Base-by-base conservation (phyloP, 129 eudicot genomes). In the Helianthus tuberosus region DNA sequence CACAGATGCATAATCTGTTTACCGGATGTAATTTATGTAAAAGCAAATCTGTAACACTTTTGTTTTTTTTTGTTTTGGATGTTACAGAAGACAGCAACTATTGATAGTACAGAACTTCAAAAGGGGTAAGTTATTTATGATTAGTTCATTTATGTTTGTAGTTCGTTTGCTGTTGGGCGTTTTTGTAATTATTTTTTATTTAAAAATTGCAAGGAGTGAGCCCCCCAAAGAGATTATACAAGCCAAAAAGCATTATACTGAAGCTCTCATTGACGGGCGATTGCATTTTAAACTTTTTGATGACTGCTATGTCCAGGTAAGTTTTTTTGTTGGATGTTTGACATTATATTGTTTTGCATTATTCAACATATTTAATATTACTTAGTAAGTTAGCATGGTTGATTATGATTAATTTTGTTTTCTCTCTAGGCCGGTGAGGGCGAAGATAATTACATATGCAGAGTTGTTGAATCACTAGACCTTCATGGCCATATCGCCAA, bases 381-480 rank as follows among this genome's bases (percentile, higher is more conserved):
- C 32, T 27, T 27, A 27, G 32, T 27, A 27, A 27, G 32, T 71
- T 68, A 11, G 29, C 46, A 13, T 58, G 5, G 23, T 5, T 54
- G 20, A 38, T 3, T 7, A 35, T 9, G 1, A 49, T 66, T 41
- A 38, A 9, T 58, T 12, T 41, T 15, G 38, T 41, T 68, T 4
- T 25, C 62, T 43, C 44, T 57, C 15, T 71, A 93, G 98, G 91
- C 79, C 25, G 98, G 76, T 11, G 89, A 81, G 0, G 94, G 87
- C 0, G 68, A 87, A 13, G 78, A 77, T 3, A 60, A 72, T 54
- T 91, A 81, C 72, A 95, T 95, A 0, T 83, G 99, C 41, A 87
- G 83, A 76, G 82, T 95, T 2, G 69, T 51, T 51, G 58, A 51
- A 14, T 3, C 20, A 51, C 15, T 12, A 15, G 20, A 51, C 0